These are phyloP conservation scores for Debaryomyces prosopidis DNA, from an alignment of 805 yeast genomes.

Conservation along the genomic window DNA sequence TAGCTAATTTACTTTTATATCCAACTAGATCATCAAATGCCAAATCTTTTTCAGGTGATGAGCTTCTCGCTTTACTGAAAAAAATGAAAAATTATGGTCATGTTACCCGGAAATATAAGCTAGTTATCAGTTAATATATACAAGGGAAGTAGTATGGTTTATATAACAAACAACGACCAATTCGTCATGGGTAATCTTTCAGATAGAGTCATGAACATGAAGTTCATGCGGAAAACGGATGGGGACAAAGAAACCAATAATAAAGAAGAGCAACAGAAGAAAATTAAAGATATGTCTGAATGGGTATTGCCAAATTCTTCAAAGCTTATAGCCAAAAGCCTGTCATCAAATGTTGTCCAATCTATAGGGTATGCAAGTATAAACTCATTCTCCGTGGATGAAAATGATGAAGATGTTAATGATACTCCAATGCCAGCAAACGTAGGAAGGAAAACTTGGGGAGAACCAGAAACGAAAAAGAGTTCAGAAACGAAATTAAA, in stretches of 20 bases:
- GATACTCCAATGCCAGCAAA: conserved; percentile 3
- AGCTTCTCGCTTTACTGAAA: conserved; percentile 5
- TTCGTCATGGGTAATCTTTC: conserved; percentile 43
- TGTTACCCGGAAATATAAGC: conserved; percentile 6
- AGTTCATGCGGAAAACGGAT: conserved; percentile 50
- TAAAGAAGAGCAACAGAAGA: conserved; percentile 33
- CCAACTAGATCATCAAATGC: neutral
- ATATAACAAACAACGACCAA: neutral
- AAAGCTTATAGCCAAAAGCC: conserved; percentile 24
- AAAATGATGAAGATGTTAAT: conserved; percentile 12
- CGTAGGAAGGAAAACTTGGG: conserved; percentile 17
- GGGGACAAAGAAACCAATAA: conserved; percentile 33
- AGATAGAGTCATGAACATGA: conserved; percentile 81
- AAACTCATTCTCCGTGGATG: conserved; percentile 21
- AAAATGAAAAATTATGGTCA: conserved; percentile 5
- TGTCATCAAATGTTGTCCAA: conserved; percentile 21
- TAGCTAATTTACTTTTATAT: neutral
- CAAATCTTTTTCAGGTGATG: conserved; percentile 7
- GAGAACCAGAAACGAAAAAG: conserved; percentile 4
- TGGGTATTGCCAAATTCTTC: conserved; percentile 46
- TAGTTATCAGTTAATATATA: too few relatives aligned
- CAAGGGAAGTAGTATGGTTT: neutral
- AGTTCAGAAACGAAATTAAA: conserved; percentile 3
- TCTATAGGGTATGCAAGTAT: conserved; percentile 45
- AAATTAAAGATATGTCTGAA: conserved; percentile 51